Conservation (phyloP, 1,284 basidiomycete genomes). For the Cryptococcus hybrid region DNA sequence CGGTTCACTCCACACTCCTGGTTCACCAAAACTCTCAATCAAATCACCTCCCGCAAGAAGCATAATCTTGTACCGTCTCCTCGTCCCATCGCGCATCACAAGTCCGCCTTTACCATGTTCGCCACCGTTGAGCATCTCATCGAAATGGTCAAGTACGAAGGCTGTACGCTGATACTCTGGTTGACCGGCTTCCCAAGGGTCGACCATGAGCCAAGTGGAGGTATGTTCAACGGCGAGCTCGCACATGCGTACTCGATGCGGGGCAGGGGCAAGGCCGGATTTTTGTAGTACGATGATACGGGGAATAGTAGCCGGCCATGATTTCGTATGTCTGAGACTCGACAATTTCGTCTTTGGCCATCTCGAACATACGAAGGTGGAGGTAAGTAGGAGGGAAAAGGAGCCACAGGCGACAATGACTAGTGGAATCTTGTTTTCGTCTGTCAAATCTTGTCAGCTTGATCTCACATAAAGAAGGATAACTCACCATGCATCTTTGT, state of each 20-base stretch:
- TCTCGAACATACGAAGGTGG: constrained; percentile 88
- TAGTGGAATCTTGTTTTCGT: constrained; percentile 52
- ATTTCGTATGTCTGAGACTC: constrained; percentile 93
- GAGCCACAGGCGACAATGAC: constrained; percentile 58
- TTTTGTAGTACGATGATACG: constrained; percentile 93
- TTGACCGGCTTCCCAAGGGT: constrained; percentile 95
- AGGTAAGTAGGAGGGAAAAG: constrained; percentile 59
- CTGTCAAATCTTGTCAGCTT: constrained; percentile 22
- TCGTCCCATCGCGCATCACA: constrained; percentile 42
- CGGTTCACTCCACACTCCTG: constrained; percentile 90
- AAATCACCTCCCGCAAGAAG: constrained; percentile 95
- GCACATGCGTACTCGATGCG: constrained; percentile 84
- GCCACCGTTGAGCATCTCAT: constrained; percentile 81
- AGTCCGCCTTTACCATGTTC: constrained; percentile 62
- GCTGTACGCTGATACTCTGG: constrained; percentile 88
- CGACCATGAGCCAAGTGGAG: constrained; percentile 70
- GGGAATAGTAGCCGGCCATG: constrained; percentile 89
- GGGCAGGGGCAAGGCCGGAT: constrained; percentile 74
- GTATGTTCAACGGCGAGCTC: constrained; percentile 73
- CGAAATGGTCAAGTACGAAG: constrained; percentile 93
- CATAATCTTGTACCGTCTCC: constrained; percentile 65
- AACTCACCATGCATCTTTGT: constrained; percentile 51
- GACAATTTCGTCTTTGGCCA: constrained; percentile 92
- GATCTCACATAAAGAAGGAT: background rate
- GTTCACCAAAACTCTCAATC: constrained; percentile 95